Percentiles rank a stretch among this genome's conserved stretches.
Evolutionary conservation across 768 basidiomycete genomes (phyloP).

Genomic region (Psilocybe subaeruginosa): DNA sequence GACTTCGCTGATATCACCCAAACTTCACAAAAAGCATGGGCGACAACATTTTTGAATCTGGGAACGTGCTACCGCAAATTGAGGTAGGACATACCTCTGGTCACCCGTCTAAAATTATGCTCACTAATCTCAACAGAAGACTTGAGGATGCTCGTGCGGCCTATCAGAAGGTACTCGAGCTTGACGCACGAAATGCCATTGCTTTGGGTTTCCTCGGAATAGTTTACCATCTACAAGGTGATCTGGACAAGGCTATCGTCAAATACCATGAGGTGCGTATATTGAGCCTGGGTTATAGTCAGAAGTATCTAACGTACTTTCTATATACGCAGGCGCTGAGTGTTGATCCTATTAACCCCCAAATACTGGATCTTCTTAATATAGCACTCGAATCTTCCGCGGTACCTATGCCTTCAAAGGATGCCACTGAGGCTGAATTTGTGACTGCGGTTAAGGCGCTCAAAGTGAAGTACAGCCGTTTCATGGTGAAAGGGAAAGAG

Average conservation of each 20-base stretch:
- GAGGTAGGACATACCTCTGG: constrained; percentile 48
- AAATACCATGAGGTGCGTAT: constrained; percentile 86
- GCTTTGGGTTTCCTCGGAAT: constrained; percentile 92
- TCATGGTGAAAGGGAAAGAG: constrained; percentile 31
- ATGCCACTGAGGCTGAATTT: constrained; percentile 28
- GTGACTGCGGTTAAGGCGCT: constrained; percentile 31
- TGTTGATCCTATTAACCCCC: constrained; percentile 81
- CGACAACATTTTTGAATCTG: constrained; percentile 88
- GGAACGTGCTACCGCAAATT: constrained; percentile 88
- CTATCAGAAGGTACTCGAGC: constrained; percentile 81
- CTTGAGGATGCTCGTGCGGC: constrained; percentile 69
- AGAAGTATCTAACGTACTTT: constrained; percentile 63
- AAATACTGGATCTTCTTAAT: constrained; percentile 80
- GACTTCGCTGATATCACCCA: constrained; percentile 86
- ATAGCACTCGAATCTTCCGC: constrained; percentile 67
- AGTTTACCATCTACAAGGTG: constrained; percentile 74
- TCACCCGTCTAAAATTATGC: not conserved
- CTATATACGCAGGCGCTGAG: constrained; percentile 60
- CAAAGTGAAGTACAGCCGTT: constrained; percentile 35
- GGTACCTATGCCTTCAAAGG: constrained; percentile 17
- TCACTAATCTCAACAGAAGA: constrained; percentile 31
- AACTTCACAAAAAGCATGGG: constrained; percentile 83
- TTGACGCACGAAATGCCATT: constrained; percentile 82
- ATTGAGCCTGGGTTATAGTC: constrained; percentile 70
- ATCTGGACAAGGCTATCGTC: constrained; percentile 81